Percentiles rank a stretch among this genome's conserved stretches.
Conservation (phyloP, 148 eudicot genomes). For the Rhododendron kiyosumense region DNA sequence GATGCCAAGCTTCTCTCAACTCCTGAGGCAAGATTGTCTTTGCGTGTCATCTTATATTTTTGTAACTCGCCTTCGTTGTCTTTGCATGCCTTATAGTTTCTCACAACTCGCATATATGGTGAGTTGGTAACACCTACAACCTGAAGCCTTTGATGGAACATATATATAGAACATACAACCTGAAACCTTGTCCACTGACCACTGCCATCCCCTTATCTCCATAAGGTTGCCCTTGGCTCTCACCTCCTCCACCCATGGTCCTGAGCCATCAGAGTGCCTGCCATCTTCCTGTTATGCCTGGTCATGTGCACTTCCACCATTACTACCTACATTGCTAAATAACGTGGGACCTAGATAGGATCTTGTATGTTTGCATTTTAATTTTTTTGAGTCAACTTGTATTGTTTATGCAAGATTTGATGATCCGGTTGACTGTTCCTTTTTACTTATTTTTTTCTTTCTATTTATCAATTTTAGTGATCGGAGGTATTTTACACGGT, state of each 20-base stretch:
- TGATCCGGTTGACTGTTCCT: background rate
- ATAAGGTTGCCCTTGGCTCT: background rate
- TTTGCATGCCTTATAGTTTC: background rate
- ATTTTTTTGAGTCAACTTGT: background rate
- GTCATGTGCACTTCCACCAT: background rate
- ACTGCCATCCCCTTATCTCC: background rate
- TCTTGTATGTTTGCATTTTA: background rate
- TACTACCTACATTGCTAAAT: background rate
- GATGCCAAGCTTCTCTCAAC: conserved; percentile 53
- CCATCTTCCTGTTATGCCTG: background rate
- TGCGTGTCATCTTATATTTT: background rate
- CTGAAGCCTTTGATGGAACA: background rate
- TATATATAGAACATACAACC: background rate
- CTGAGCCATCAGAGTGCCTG: background rate
- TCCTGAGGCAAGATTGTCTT: conserved; percentile 49
- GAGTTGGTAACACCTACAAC: background rate
- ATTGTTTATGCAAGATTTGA: background rate
- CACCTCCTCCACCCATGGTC: background rate
- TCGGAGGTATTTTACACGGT: background rate
- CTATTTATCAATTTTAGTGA: background rate
- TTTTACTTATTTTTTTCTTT: background rate
- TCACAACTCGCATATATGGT: background rate
- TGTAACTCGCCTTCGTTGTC: background rate
- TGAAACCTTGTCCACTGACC: background rate
- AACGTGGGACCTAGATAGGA: background rate